These are phyloP conservation scores for Ciborinia camelliae DNA, from an alignment of 2,329 filamentous ascomycete genomes.

Conservation along the genomic window DNA sequence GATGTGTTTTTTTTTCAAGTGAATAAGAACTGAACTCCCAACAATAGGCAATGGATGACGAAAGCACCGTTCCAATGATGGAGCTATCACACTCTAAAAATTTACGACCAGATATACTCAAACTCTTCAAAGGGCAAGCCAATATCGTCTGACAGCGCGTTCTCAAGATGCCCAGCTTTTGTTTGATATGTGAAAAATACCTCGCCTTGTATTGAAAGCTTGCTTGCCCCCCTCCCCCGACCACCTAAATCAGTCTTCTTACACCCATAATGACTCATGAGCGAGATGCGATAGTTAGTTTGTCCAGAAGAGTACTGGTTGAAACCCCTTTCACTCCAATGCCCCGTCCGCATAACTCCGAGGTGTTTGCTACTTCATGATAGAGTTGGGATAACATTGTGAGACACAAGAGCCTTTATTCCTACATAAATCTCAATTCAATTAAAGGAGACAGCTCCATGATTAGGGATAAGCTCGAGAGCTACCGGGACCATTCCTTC, in stretches of 20 bases:
- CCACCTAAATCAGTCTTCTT: too few species aligned
- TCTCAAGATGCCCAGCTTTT: not conserved
- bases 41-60: not conserved
- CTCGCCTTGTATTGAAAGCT: not conserved
- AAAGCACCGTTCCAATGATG: not conserved
- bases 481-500: not conserved
- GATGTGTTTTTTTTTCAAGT: not conserved
- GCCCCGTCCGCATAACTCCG: not conserved
- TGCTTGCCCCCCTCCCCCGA: too few species aligned
- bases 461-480: not conserved
- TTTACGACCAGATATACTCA: not conserved
- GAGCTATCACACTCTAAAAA: too few species aligned
- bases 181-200: too few species aligned
- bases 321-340: not conserved
- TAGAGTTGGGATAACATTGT: not conserved
- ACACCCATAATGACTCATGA: not conserved
- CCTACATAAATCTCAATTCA: not conserved
- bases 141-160: not conserved
- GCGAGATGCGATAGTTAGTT: not conserved
- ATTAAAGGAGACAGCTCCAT: not conserved
- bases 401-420: not conserved
- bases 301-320: not conserved
- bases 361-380: not conserved
- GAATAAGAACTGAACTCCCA: not conserved
- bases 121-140: not conserved